phyloP scores from a whole-genome alignment of 768 basidiomycete genomes.

The Xerocomellus dryophilus region DNA sequence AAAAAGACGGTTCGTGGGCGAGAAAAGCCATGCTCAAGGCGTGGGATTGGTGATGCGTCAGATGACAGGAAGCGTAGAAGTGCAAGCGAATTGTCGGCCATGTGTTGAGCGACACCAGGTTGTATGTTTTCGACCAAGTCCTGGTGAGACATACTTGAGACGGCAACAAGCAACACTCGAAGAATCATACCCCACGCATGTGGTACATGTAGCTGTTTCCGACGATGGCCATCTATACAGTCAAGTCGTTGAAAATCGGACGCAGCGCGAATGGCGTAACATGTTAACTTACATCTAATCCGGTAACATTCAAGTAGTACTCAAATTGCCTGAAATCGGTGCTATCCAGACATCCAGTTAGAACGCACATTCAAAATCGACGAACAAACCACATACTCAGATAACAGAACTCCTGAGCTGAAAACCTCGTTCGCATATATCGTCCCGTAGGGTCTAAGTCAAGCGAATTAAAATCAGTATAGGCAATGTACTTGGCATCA shows the following conservation, averaged over 20 bases:
- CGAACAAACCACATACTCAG: slow-evolving; percentile 58
- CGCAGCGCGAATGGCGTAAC: not conserved
- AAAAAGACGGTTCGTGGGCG: slow-evolving; percentile 75
- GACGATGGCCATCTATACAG: slow-evolving; percentile 78
- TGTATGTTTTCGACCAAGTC: slow-evolving; percentile 85
- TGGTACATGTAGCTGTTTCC: slow-evolving; percentile 94
- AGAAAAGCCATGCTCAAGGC: slow-evolving; percentile 47
- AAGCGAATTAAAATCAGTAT: not conserved
- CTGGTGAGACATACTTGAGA: slow-evolving; percentile 18
- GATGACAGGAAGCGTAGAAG: slow-evolving; percentile 74
- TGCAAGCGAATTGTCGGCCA: slow-evolving; percentile 84
- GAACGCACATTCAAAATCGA: slow-evolving; percentile 2
- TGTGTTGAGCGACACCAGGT: slow-evolving; percentile 82
- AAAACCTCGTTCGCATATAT: slow-evolving; percentile 91
- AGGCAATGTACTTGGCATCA: not conserved
- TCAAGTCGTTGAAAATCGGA: not conserved
- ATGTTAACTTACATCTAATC: slow-evolving; percentile 69
- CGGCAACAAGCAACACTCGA: not conserved
- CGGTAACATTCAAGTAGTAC: slow-evolving; percentile 84
- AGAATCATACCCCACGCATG: slow-evolving; percentile 68
- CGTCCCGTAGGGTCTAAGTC: slow-evolving; percentile 74
- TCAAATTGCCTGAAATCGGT: slow-evolving; percentile 97
- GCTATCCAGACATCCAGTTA: slow-evolving; percentile 37
- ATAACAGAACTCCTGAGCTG: slow-evolving; percentile 83
- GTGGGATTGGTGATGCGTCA: slow-evolving; percentile 63